Evolutionary conservation across 1,284 basidiomycete species (phyloP).

Genomic region (Ganoderma lingzhi): DNA sequence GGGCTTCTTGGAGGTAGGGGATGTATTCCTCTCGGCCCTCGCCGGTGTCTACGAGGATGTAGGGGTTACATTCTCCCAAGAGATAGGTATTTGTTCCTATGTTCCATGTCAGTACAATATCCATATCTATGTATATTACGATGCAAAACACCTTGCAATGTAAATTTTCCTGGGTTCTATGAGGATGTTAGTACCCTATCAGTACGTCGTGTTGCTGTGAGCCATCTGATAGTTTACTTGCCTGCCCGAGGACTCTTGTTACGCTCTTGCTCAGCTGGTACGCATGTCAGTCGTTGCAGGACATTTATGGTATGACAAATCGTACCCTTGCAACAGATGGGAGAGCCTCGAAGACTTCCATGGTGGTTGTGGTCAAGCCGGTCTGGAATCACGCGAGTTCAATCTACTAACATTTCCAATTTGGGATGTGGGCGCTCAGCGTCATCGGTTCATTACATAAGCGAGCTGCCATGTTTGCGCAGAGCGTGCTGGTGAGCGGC

Average conservation of each 20-base stretch:
- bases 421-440: neutral
- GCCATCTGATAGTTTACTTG: conserved; percentile 35
- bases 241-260: conserved; percentile 77
- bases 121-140: too few species aligned
- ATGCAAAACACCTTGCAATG: conserved; percentile 76
- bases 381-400: conserved; percentile 10
- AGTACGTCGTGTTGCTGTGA: neutral
- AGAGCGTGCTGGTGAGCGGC: conserved; percentile 13
- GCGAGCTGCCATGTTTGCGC: conserved; percentile 16
- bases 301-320: neutral
- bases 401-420: conserved; percentile 1
- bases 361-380: conserved; percentile 16
- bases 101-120: neutral
- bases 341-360: conserved; percentile 47
- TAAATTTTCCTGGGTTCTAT: conserved; percentile 92
- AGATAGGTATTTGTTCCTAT: conserved; percentile 94
- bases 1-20: conserved; percentile 67
- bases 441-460: conserved; percentile 22
- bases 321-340: conserved; percentile 60
- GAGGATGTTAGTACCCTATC: neutral
- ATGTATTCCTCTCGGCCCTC: conserved; percentile 80
- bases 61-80: conserved; percentile 73
- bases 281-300: neutral
- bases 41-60: conserved; percentile 90
- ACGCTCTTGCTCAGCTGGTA: conserved; percentile 69